phyloP scores from a whole-genome alignment of 371 early-diverging fungal species.

The Mucor circinelloides region DNA sequence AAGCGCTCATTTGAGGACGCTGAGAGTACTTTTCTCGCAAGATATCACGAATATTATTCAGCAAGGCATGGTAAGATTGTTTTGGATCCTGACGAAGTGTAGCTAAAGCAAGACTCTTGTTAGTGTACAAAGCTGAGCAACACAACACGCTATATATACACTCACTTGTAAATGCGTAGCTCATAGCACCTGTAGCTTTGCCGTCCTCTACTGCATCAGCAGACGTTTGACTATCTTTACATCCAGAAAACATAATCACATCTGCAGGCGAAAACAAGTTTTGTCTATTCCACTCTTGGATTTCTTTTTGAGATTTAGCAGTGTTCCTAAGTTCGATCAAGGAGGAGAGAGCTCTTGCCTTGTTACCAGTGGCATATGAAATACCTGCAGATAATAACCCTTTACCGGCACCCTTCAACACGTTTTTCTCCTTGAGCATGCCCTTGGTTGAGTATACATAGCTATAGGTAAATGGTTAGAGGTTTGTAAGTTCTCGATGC shows the following conservation, averaged over 20 bases:
- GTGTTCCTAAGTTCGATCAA: slow-evolving; percentile 45
- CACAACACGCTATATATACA: slow-evolving; percentile 24
- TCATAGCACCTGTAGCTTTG: slow-evolving; percentile 77
- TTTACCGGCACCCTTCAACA: slow-evolving; percentile 50
- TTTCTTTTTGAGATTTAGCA: slow-evolving; percentile 14
- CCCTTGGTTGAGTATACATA: slow-evolving; percentile 75
- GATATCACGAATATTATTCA: slow-evolving; percentile 30
- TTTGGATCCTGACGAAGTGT: slow-evolving; percentile 27
- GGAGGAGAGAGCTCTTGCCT: slow-evolving; percentile 39
- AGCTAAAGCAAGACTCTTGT: background rate
- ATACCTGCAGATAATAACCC: slow-evolving; percentile 52
- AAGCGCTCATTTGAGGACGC: slow-evolving; percentile 31
- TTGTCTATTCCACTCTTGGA: slow-evolving; percentile 42
- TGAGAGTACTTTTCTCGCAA: slow-evolving; percentile 28
- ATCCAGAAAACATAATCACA: slow-evolving; percentile 88
- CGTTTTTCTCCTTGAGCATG: slow-evolving; percentile 53
- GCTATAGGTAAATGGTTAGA: too few species aligned
- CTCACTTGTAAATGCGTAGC: slow-evolving; percentile 65
- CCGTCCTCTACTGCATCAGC: slow-evolving; percentile 77
- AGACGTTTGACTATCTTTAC: slow-evolving; percentile 89
- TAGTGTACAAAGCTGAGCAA: background rate
- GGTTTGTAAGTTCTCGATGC: too few species aligned
- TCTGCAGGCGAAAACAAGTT: slow-evolving; percentile 69
- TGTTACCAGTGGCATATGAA: slow-evolving; percentile 48
- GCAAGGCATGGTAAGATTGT: slow-evolving; percentile 28